Conservation (phyloP, 2,329 filamentous ascomycete species). For the Thelonectria olida region DNA sequence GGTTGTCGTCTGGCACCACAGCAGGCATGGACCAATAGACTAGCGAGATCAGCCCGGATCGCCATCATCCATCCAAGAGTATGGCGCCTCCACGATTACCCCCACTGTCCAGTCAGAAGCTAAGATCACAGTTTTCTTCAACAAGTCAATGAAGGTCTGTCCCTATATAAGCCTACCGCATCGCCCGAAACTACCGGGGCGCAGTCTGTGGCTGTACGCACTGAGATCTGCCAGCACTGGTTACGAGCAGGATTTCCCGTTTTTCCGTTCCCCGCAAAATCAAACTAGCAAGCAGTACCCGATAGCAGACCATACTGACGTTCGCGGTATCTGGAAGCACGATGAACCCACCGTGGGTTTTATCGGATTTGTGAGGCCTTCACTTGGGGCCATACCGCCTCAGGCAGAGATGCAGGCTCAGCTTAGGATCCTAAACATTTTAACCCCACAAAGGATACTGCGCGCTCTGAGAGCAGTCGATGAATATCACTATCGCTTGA, state of each 20-base stretch:
- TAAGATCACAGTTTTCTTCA: too few species aligned
- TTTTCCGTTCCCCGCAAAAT: conserved; percentile 36
- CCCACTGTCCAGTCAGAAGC: too few species aligned
- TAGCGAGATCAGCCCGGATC: too few species aligned
- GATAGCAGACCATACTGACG: conserved; percentile 42
- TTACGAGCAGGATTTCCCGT: conserved; percentile 45
- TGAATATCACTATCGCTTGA: conserved; percentile 50
- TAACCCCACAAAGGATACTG: conserved; percentile 26
- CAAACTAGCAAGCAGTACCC: conserved; percentile 32
- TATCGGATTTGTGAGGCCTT: conserved; percentile 56
- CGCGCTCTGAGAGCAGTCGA: conserved; percentile 44
- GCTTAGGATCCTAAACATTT: conserved; percentile 50
- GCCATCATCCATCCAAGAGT: too few species aligned
- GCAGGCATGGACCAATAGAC: too few species aligned
- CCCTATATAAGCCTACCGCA: too few species aligned
- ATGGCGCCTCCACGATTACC: too few species aligned
- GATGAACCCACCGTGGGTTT: conserved; percentile 50
- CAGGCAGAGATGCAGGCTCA: conserved; percentile 56
- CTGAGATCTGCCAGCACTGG: conserved; percentile 19
- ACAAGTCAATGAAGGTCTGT: too few species aligned
- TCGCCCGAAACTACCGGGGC: too few species aligned
- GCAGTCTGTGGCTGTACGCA: conserved; percentile 32
- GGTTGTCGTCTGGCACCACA: neutral
- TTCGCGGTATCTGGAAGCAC: conserved; percentile 48
- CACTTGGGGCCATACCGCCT: conserved; percentile 54